Evolutionary conservation across 2,329 filamentous ascomycete genomes (phyloP).

Genomic region (Fusarium austroafricanum): DNA sequence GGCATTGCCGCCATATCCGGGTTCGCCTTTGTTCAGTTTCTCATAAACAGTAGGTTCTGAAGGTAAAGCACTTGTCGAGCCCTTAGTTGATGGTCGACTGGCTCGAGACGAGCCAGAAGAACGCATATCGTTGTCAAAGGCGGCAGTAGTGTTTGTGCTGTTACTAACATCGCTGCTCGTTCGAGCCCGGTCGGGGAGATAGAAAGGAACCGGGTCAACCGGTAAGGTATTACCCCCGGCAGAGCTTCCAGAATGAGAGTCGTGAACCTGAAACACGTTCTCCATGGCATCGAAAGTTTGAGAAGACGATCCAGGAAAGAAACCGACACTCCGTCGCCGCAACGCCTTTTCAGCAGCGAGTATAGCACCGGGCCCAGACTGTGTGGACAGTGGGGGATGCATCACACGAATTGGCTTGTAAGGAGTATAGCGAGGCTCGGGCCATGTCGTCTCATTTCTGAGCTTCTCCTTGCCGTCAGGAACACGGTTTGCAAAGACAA

Average conservation of each 20-base stretch:
- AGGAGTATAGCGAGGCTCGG: constrained; percentile 85
- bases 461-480: constrained; percentile 95
- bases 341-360: constrained; percentile 70
- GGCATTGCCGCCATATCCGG: constrained; percentile 69
- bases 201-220: constrained; percentile 66
- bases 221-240: constrained; percentile 50
- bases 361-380: constrained; percentile 59
- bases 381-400: constrained; percentile 54
- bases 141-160: constrained; percentile 43
- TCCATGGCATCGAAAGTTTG: constrained; percentile 54
- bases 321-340: constrained; percentile 67
- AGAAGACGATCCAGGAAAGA: constrained; percentile 51
- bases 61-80: constrained; percentile 47
- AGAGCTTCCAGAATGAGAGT: constrained; percentile 33
- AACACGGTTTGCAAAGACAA: constrained; percentile 96
- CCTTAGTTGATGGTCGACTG: constrained; percentile 53
- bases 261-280: constrained; percentile 28
- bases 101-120: constrained; percentile 47
- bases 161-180: constrained; percentile 50
- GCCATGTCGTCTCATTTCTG: constrained; percentile 87
- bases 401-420: constrained; percentile 78
- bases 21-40: constrained; percentile 75
- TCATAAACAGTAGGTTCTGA: constrained; percentile 63
- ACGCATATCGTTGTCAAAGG: constrained; percentile 33
- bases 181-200: constrained; percentile 51